Conservation (phyloP, 139 green algal species). For the Pleodorina starrii region DNA sequence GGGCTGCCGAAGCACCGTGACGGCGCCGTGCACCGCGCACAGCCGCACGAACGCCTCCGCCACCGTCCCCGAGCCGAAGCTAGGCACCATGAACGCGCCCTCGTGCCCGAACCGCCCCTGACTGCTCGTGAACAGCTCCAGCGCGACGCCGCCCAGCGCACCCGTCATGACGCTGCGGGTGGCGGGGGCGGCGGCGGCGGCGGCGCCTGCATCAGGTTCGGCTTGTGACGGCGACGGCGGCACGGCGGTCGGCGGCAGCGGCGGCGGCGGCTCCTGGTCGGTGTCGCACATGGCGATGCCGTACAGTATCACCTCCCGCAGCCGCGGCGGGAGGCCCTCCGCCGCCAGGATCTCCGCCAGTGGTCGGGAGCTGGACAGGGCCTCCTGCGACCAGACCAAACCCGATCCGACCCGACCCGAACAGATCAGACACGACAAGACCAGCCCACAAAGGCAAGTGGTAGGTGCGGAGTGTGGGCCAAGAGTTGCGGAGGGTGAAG, state of each 20-base stretch:
- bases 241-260: neutral
- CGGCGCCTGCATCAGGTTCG: neutral
- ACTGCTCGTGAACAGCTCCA: constrained; percentile 70
- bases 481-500: no score
- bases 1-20: constrained; percentile 66
- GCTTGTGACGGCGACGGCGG: neutral
- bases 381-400: constrained; percentile 17
- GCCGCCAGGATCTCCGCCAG: constrained; percentile 17
- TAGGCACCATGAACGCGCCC: constrained; percentile 77
- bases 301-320: constrained; percentile 76
- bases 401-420: no score
- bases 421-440: no score
- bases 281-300: constrained; percentile 71
- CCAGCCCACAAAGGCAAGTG: no score
- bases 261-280: constrained; percentile 28
- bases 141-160: neutral
- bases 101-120: constrained; percentile 60
- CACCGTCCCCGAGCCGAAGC: constrained; percentile 80
- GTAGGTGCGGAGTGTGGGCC: no score
- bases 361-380: neutral
- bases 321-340: constrained; percentile 60
- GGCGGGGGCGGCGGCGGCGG: neutral
- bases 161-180: neutral
- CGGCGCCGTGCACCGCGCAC: constrained; percentile 65
- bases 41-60: constrained; percentile 69